phyloP scores from a whole-genome alignment of 2,329 filamentous ascomycete species.

The Trichophyton benhamiae region DNA sequence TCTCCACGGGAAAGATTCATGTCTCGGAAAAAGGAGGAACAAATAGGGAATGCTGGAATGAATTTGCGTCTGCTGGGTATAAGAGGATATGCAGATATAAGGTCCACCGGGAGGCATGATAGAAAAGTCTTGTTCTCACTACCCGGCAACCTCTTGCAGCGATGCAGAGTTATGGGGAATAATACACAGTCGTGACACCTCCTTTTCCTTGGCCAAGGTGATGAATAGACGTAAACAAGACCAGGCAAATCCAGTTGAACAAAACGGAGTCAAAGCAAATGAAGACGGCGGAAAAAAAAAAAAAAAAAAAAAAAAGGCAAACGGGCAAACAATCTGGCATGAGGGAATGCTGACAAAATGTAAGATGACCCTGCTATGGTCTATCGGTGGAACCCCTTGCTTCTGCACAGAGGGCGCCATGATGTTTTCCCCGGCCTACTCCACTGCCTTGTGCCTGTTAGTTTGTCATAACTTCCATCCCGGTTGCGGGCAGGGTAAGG shows the following conservation, averaged over 20 bases:
- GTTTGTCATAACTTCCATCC: background rate
- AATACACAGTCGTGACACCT: background rate
- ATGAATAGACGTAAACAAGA: background rate
- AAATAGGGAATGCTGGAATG: background rate
- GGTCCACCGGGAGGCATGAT: background rate
- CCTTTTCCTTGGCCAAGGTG: background rate
- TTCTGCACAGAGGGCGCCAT: slow-evolving; percentile 38
- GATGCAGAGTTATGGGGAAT: background rate
- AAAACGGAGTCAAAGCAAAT: slow-evolving; percentile 7
- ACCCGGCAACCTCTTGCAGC: background rate
- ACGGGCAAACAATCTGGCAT: background rate
- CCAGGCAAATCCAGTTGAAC: background rate
- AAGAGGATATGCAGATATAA: background rate
- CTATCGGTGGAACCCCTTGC: slow-evolving; percentile 3
- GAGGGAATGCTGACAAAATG: slow-evolving; percentile 55
- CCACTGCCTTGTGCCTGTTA: background rate
- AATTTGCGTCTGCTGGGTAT: background rate
- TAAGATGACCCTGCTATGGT: slow-evolving; percentile 51
- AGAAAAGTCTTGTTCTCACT: background rate
- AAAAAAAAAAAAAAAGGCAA: background rate
- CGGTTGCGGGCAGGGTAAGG: background rate
- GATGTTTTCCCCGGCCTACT: background rate
- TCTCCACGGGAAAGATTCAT: background rate
- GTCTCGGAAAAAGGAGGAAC: background rate
- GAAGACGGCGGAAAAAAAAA: background rate